Base-by-base conservation (phyloP, 176 grass and related monocot species). In the Avena sativa region DNA sequence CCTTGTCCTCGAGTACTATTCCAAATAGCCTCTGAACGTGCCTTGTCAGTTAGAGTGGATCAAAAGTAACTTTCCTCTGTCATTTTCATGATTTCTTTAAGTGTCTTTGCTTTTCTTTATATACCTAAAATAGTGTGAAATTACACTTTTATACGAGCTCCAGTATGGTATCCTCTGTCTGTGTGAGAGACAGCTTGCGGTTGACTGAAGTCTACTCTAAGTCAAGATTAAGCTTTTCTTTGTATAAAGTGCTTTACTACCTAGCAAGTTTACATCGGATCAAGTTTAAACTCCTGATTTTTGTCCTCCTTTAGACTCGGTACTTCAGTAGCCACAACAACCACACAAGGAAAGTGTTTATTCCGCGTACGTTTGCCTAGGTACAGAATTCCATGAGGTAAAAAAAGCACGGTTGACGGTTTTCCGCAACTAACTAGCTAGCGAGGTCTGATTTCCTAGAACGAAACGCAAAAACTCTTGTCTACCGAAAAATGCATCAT, bases 201-300 rank as follows among this genome's bases (percentile, higher is more conserved):
- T 88, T 83, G 73, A 88, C 73, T 59, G 51, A 44, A 25, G 46
- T 15, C 51, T 21, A 28, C 52, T 57, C 26, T 9, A 78, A 80
- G 36, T 53, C 25, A 53, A 26, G 16, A 76, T 32, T 34, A 2
- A 47, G 44, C n/a, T 67, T 52, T 52, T 30, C 7, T 48, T 43
- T 43, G 1, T 38, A 32, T 14, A 79, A 71, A 85, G 48, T 67
- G 36, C 76, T 5, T 64, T 14, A 13, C 80, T 81, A 81, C 83
- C 3, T 48, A 59, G 14, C 6, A 8, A 44, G 53, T 12, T 73
- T 60, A 64, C 75, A 68, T 73, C 81, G 0, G 19, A 50, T 50
- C 28, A 32, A 67, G 13, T 52, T 44, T 72, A 19, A 21, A 43
- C 52, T 48, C 3, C 17, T 44, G 3, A 14, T 55, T n/a, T 26